Evolutionary conservation across 2,329 filamentous ascomycete species (phyloP), one percentile per base, ranked within the genome.

Genomic region (Fusarium udum): DNA sequence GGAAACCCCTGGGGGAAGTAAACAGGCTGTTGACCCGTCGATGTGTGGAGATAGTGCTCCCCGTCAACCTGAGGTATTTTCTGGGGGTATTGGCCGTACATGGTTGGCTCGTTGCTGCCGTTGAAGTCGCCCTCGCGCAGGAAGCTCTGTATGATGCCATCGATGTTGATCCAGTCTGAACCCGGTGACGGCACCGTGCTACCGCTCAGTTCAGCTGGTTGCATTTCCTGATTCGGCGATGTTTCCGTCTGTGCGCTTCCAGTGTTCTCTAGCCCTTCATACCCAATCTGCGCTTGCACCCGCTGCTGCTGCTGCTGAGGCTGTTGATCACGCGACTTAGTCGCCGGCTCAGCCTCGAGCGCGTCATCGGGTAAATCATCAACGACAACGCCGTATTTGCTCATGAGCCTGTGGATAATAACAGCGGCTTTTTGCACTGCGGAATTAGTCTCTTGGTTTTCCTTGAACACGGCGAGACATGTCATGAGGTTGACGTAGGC

Each of bases 381-480:
- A 14, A 78, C 59, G 4, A 70, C 63, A 4, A 85, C 82, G 1
- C 81, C 81, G 53, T 87, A 80, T 22, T 83, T 81, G 62, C 83
- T 82, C 83, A 86, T 86, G 18, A 87, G 74, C 39, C 81, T 82
- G 46, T 85, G 78, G 0, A 87, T 83, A 16, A 87, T 84, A 0
- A 82, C 81, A 13, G 82, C 81, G 1, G 86, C 86, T 31, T 84
- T 83, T 39, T 83, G 80, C 0, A 87, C 85, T 0, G 86, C 85
- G 73, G 83, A 85, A 31, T 87, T 87, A 0, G 85, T 87, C 66
- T 85, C 85, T 56, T 86, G 83, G 36, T 88, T 87, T 39, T 86
- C 83, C 20, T 81, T 75, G 31, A 88, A 86, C 0, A 87, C 83
- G 0, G 81, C 81, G 2, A 88, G 72, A 61, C 86, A 88, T 1